Evolutionary conservation across 192 early-diverging fungal genomes (phyloP).

Genomic region (Obelidium mucronatum): DNA sequence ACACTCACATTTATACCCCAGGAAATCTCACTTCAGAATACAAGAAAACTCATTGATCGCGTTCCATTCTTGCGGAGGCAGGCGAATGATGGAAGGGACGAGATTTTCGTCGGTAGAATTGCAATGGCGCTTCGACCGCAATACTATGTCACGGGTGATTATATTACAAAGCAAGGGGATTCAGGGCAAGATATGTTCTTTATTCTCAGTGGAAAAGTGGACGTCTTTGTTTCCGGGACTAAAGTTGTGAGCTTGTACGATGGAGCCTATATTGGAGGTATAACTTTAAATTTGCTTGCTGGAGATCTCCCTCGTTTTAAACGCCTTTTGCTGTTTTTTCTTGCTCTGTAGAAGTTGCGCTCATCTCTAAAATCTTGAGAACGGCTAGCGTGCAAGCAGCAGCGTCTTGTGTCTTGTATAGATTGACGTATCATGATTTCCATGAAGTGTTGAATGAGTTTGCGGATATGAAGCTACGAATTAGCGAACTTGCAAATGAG

Average conservation of each 20-base stretch:
- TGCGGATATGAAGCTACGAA: constrained; percentile 10
- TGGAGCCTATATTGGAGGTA: constrained; percentile 49
- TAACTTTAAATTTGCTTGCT: too few species aligned
- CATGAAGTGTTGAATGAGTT: constrained; percentile 4
- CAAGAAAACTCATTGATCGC: constrained; percentile 22
- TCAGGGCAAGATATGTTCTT: constrained; percentile 43
- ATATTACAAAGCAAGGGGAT: constrained; percentile 40
- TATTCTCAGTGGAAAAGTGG: constrained; percentile 32
- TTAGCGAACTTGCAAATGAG: neutral
- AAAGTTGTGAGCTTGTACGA: constrained; percentile 32
- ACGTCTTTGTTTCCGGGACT: constrained; percentile 33
- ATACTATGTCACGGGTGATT: constrained; percentile 38
- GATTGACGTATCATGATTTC: constrained; percentile 7
- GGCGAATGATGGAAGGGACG: constrained; percentile 40
- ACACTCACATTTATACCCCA: neutral
- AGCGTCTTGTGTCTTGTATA: neutral
- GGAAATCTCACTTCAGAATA: constrained; percentile 47
- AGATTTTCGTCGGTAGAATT: constrained; percentile 33
- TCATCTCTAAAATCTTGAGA: neutral
- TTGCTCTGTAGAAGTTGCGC: neutral
- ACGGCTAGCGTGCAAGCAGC: constrained; percentile 9
- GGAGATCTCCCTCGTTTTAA: constrained; percentile 6
- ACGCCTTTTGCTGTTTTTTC: neutral
- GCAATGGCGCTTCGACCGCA: neutral
- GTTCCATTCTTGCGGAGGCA: constrained; percentile 43